phyloP scores from a whole-genome alignment of 1,284 basidiomycete species.

The Cystobasidium sp. region DNA sequence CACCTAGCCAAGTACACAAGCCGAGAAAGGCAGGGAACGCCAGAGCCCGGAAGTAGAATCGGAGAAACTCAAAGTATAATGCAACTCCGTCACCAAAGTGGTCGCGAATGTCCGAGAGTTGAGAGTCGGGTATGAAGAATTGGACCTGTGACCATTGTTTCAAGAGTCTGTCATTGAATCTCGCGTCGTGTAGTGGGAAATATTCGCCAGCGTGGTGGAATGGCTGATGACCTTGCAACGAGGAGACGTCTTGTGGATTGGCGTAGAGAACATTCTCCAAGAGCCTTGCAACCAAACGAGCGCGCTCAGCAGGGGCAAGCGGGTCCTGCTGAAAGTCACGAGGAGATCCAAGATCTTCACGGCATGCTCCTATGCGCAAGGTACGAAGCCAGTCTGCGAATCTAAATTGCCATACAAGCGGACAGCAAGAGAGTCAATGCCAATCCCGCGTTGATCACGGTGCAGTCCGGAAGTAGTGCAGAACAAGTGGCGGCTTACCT shows the following conservation, averaged over 20 bases:
- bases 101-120: constrained; percentile 66
- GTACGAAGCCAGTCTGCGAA: constrained; percentile 69
- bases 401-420: constrained; percentile 56
- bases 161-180: constrained; percentile 76
- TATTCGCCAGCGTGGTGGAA: constrained; percentile 78
- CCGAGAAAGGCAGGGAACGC: constrained; percentile 55
- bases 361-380: constrained; percentile 61
- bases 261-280: constrained; percentile 62
- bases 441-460: no score
- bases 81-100: constrained; percentile 84
- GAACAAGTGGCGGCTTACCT: background rate
- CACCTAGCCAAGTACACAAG: constrained; percentile 63
- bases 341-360: constrained; percentile 57
- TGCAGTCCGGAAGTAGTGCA: background rate
- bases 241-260: constrained; percentile 62
- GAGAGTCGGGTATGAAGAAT: constrained; percentile 60
- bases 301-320: constrained; percentile 70
- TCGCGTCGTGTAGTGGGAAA: constrained; percentile 78
- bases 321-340: constrained; percentile 60
- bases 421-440: constrained; percentile 44
- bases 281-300: constrained; percentile 77
- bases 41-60: constrained; percentile 67
- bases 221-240: constrained; percentile 62
- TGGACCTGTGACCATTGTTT: constrained; percentile 63
- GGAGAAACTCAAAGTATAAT: constrained; percentile 88